phyloP scores from a whole-genome alignment of 73 alveolate genomes.

The Paramecium primaurelia region DNA sequence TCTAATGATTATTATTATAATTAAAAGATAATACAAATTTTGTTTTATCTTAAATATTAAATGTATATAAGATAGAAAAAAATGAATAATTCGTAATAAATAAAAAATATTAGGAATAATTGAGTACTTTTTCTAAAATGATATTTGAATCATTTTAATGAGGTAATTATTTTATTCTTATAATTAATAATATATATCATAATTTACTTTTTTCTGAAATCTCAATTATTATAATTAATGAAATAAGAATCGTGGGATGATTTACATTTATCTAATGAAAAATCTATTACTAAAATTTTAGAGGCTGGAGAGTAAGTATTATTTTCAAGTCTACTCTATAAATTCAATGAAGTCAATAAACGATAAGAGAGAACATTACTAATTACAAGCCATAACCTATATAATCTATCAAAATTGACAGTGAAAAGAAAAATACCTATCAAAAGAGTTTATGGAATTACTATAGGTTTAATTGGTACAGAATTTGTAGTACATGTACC shows the following conservation, averaged over 20 bases:
- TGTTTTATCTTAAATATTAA: neutral
- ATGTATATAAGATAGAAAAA: neutral
- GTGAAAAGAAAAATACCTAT: conserved; percentile 79
- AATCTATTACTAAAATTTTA: conserved; percentile 42
- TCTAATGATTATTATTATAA: neutral
- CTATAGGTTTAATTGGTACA: conserved; percentile 58
- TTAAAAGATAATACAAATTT: neutral
- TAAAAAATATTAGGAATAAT: neutral
- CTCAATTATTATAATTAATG: neutral
- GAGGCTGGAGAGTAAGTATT: conserved; percentile 71
- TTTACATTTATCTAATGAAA: conserved; percentile 53
- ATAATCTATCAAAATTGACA: conserved; percentile 66
- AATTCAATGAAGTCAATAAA: conserved; percentile 76
- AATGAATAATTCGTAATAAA: neutral
- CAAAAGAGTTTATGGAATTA: conserved; percentile 71
- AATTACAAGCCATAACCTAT: conserved; percentile 72
- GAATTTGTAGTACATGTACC: conserved; percentile 78
- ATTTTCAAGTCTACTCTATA: conserved; percentile 69
- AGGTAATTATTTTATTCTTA: neutral
- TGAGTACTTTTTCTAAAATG: neutral
- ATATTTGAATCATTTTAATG: neutral
- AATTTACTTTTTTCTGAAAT: neutral
- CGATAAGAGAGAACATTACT: conserved; percentile 76
- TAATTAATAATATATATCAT: neutral
- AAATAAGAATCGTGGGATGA: conserved; percentile 42